Conservation (phyloP, 2,329 filamentous ascomycete genomes). For the Biscogniauxia mediterranea region DNA sequence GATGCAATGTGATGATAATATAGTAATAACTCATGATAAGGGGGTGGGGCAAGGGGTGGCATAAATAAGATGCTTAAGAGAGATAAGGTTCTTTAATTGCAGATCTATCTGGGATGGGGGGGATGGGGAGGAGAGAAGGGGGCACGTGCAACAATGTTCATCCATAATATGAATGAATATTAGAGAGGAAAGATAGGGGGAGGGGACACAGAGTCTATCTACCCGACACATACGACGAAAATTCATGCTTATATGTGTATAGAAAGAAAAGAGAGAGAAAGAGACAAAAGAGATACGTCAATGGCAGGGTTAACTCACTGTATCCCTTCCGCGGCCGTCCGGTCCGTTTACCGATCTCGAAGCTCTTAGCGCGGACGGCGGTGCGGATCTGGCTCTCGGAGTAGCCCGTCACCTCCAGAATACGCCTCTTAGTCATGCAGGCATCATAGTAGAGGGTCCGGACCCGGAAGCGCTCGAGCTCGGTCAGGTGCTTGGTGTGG, state of each 20-base stretch:
- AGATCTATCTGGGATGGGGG: background rate
- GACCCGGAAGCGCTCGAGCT: slow-evolving; percentile 28
- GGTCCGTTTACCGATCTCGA: slow-evolving; percentile 20
- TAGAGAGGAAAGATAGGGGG: background rate
- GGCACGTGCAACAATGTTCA: background rate
- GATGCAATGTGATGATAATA: no score
- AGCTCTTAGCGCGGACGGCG: slow-evolving; percentile 24
- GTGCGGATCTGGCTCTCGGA: slow-evolving; percentile 30
- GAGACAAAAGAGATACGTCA: background rate
- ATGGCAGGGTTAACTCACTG: slow-evolving; percentile 15
- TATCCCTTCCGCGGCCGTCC: slow-evolving; percentile 25
- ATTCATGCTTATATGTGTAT: slow-evolving; percentile 4
- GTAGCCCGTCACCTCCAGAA: slow-evolving; percentile 29
- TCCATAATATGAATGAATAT: background rate
- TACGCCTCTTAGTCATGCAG: slow-evolving; percentile 23
- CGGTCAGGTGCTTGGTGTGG: slow-evolving; percentile 30
- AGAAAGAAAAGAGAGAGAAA: background rate
- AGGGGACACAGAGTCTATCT: background rate
- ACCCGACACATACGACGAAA: background rate
- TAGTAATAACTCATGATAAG: no score
- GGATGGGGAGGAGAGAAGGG: no score
- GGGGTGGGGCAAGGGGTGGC: no score
- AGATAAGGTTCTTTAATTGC: background rate
- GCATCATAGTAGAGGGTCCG: slow-evolving; percentile 32
- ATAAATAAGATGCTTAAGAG: background rate